Evolutionary conservation across 2,329 filamentous ascomycete genomes (phyloP), one percentile per base, ranked within the genome.

Genomic region (Hymenoscyphus linearis): DNA sequence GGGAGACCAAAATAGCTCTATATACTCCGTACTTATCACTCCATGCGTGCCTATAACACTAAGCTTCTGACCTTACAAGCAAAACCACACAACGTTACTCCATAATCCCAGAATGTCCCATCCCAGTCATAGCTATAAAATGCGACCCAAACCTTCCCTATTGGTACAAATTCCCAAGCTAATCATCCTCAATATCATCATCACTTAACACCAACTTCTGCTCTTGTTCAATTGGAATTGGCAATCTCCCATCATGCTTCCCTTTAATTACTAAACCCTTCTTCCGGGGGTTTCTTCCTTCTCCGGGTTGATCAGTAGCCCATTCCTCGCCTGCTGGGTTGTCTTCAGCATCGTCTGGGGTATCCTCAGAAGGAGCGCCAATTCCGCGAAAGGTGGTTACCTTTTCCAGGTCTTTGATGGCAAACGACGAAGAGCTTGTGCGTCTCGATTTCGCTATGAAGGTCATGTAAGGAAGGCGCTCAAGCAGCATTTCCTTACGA

Each of bases 391-490:
- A 73, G 4, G 66, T 64, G 2, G 72, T 72, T 2, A 75, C 70
- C 57, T 72, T 73, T 57, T 76, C 74, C 60, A 76, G 69, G 64
- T 67, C 75, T 72, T 66, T 75, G 76, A 65, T 75, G 71, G 35
- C 75, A 77, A 64, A 57, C 7, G 31, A 37, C 1, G 61, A 65
- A 52, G 65, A 62, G 4, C 60, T 52, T 58, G 26, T 77, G 71
- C 50, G 74, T 31, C 27, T 36, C 57, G 54, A 69, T 60, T 70
- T 67, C 74, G 70, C 63, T 44, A 97, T 90, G 57, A 84, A 81
- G 1, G 87, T 81, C 79, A 95, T 85, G 74, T 96, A 98, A 0
- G 95, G 95, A 0, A 99, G 80, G 9, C 91, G 86, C 66, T 98
- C 91, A 26, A 97, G 82, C 0, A 97, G 75, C 78, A 95, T 82